Evolutionary conservation across 345 rosid species (phyloP).

Genomic region (Trapa incisa): DNA sequence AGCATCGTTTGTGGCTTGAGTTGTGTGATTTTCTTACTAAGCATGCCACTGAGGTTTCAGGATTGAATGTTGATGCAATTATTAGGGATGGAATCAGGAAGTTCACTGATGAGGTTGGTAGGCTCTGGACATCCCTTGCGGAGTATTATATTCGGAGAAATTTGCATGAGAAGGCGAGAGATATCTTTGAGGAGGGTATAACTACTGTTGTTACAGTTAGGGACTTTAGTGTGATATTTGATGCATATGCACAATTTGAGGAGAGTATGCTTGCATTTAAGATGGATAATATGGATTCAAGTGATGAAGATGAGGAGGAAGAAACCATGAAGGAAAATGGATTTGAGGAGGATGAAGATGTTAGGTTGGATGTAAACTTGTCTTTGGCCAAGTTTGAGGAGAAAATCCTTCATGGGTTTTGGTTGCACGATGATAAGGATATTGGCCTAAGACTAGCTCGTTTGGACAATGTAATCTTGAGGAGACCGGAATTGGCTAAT

Average conservation of each 20-base stretch:
- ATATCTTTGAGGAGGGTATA: slow-evolving; percentile 92
- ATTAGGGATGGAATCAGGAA: slow-evolving; percentile 92
- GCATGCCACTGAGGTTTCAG: slow-evolving; percentile 74
- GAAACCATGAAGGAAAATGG: slow-evolving; percentile 33
- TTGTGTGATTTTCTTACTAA: slow-evolving; percentile 71
- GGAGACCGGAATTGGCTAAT: slow-evolving; percentile 85
- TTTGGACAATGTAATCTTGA: slow-evolving; percentile 59
- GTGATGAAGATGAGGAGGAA: slow-evolving; percentile 54
- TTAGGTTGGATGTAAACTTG: slow-evolving; percentile 41
- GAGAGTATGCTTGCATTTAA: slow-evolving; percentile 59
- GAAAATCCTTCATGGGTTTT: slow-evolving; percentile 69
- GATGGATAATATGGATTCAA: slow-evolving; percentile 32
- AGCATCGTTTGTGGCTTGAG: slow-evolving; percentile 87
- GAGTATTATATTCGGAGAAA: slow-evolving; percentile 83
- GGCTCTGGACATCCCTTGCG: slow-evolving; percentile 90
- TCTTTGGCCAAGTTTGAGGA: slow-evolving; percentile 30
- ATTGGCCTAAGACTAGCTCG: slow-evolving; percentile 79
- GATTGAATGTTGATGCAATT: slow-evolving; percentile 87
- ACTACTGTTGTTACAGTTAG: slow-evolving; percentile 80
- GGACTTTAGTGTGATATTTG: slow-evolving; percentile 82
- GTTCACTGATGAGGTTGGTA: slow-evolving; percentile 84
- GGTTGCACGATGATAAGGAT: slow-evolving; percentile 79
- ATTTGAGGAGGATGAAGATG: slow-evolving; percentile 46
- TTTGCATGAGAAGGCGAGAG: slow-evolving; percentile 80
- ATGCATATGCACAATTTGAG: slow-evolving; percentile 76